Conservation (phyloP, 306 rosid genomes). For the Cajanus cajan region DNA sequence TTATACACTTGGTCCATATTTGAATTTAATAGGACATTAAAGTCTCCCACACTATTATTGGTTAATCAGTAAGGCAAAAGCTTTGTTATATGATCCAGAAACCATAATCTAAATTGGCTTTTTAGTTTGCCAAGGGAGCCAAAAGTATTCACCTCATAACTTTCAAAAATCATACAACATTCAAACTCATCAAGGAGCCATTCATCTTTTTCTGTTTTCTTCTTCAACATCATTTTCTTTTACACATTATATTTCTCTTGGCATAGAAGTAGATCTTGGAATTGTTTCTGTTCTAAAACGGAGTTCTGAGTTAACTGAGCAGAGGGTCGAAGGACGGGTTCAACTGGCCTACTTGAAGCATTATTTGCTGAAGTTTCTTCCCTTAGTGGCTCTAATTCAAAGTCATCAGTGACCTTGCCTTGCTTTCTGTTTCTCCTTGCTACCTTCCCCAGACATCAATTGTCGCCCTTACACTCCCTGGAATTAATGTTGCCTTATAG, state of each 20-base stretch:
- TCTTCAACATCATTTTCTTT: background rate
- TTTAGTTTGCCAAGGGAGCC: background rate
- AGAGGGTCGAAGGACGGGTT: conserved; percentile 50
- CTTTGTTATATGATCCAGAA: background rate
- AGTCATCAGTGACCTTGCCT: conserved; percentile 44
- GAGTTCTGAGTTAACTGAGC: conserved; percentile 26
- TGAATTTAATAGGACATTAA: background rate
- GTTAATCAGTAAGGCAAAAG: background rate
- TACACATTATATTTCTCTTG: conserved; percentile 33
- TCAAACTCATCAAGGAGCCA: background rate
- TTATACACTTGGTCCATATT: background rate
- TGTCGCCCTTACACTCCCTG: conserved; percentile 62
- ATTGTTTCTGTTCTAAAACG: conserved; percentile 12
- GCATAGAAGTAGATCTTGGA: conserved; percentile 54
- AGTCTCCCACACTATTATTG: background rate
- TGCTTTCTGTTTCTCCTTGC: conserved; percentile 65
- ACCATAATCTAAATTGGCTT: background rate
- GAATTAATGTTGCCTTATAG: conserved; percentile 70
- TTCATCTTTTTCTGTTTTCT: background rate
- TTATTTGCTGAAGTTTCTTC: conserved; percentile 30
- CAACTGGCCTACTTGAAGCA: conserved; percentile 37
- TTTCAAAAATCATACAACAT: background rate
- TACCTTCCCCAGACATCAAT: conserved; percentile 62
- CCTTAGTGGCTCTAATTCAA: conserved; percentile 44
- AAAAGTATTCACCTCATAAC: background rate